Conservation (phyloP, 1,284 basidiomycete genomes). For the Rhodotorula mucilaginosa region DNA sequence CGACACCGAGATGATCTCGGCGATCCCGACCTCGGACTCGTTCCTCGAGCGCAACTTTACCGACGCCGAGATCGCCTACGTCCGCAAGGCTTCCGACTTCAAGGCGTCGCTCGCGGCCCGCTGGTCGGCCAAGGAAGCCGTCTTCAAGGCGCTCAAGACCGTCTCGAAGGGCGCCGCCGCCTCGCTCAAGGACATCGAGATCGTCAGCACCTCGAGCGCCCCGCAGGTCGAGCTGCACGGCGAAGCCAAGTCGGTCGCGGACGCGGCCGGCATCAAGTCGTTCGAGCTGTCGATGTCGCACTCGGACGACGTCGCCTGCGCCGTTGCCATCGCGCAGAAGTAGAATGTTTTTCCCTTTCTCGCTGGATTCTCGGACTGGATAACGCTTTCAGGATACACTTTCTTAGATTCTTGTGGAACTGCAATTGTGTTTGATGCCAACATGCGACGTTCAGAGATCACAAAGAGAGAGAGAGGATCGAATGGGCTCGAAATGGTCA, state of each 20-base stretch:
- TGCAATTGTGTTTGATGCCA: too few species aligned
- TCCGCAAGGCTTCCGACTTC: constrained; percentile 79
- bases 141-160: constrained; percentile 92
- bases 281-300: constrained; percentile 87
- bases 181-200: constrained; percentile 94
- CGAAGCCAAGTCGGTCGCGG: constrained; percentile 73
- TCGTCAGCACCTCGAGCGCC: constrained; percentile 62
- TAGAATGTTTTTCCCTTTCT: not conserved
- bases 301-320: constrained; percentile 46
- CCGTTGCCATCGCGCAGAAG: constrained; percentile 12
- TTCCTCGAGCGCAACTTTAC: constrained; percentile 95
- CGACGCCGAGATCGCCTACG: constrained; percentile 80
- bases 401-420: too few species aligned
- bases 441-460: too few species aligned
- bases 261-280: constrained; percentile 68
- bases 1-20: constrained; percentile 74
- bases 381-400: too few species aligned
- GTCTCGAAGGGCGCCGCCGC: constrained; percentile 87
- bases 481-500: too few species aligned
- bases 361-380: not conserved
- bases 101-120: constrained; percentile 89
- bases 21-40: constrained; percentile 85
- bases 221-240: constrained; percentile 63
- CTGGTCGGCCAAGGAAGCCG: constrained; percentile 87
- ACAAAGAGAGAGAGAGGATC: too few species aligned